Evolutionary conservation across 1,284 basidiomycete genomes (phyloP).

Genomic region (Golubevia sp.): DNA sequence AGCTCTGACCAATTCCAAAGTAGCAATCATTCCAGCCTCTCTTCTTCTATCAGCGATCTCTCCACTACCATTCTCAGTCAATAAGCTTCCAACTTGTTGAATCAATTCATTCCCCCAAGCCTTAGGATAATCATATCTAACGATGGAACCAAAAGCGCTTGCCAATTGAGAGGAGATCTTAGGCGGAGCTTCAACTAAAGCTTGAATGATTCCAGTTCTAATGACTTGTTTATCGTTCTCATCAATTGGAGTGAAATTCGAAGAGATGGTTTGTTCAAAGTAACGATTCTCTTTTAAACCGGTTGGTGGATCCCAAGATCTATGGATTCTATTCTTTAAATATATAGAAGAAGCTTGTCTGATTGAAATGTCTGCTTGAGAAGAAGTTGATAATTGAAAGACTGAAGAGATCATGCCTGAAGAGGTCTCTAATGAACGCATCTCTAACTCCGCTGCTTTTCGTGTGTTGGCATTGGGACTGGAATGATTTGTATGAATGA

Average conservation of each 20-base stretch:
- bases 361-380: slow-evolving; percentile 34
- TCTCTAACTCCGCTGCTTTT: slow-evolving; percentile 53
- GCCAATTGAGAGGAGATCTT: slow-evolving; percentile 43
- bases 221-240: slow-evolving; percentile 35
- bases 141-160: slow-evolving; percentile 36
- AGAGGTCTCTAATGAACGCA: slow-evolving; percentile 47
- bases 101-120: slow-evolving; percentile 46
- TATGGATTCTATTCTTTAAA: slow-evolving; percentile 53
- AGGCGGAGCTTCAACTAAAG: slow-evolving; percentile 31
- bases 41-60: slow-evolving; percentile 22
- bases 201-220: slow-evolving; percentile 30
- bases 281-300: slow-evolving; percentile 13
- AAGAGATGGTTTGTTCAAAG: neutral
- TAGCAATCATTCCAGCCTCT: slow-evolving; percentile 40
- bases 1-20: slow-evolving; percentile 49
- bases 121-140: slow-evolving; percentile 44
- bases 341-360: slow-evolving; percentile 56
- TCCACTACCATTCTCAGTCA: slow-evolving; percentile 25
- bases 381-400: slow-evolving; percentile 40
- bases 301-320: slow-evolving; percentile 39
- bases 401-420: slow-evolving; percentile 53
- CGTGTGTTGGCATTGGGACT: slow-evolving; percentile 46
- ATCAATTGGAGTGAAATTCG: slow-evolving; percentile 16
- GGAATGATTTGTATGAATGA: no score
- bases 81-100: slow-evolving; percentile 38